A percentile compares a stretch with the other conserved stretches of the same genome.
Conservation (phyloP, 306 rosid species). For the Elaeagnus macrophylla region DNA sequence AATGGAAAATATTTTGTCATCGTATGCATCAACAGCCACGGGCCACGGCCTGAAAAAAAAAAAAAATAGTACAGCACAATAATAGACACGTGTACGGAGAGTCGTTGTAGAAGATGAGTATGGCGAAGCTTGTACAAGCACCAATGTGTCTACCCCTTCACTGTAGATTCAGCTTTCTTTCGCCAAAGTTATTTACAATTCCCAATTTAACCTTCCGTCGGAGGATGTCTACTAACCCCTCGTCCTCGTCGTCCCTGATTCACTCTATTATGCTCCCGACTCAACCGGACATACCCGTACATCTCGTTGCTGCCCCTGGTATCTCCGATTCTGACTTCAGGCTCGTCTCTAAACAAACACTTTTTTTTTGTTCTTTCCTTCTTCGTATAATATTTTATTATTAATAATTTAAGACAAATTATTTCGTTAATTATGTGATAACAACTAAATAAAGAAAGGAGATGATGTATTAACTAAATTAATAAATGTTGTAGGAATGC, state of each 20-base stretch:
- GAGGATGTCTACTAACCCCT: constrained; percentile 53
- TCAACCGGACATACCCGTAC: constrained; percentile 52
- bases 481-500: constrained; percentile 51
- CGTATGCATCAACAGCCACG: too few relatives aligned
- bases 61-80: neutral
- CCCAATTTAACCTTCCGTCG: constrained; percentile 21
- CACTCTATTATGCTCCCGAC: constrained; percentile 51
- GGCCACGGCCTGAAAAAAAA: too few relatives aligned
- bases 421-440: neutral
- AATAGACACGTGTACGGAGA: neutral
- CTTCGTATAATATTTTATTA: neutral
- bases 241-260: constrained; percentile 29
- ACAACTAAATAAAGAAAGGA: neutral
- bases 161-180: neutral
- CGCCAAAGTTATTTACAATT: constrained; percentile 10
- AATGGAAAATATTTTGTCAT: too few relatives aligned
- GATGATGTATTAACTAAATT: neutral
- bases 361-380: neutral
- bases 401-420: too few relatives aligned
- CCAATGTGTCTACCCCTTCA: constrained; percentile 22
- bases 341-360: constrained; percentile 17
- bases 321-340: constrained; percentile 66
- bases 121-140: constrained; percentile 22
- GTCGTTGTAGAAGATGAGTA: neutral
- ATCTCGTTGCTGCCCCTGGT: constrained; percentile 59